Evolutionary conservation across 805 yeast species (phyloP).

Genomic region (Metschnikowia cubensis): DNA sequence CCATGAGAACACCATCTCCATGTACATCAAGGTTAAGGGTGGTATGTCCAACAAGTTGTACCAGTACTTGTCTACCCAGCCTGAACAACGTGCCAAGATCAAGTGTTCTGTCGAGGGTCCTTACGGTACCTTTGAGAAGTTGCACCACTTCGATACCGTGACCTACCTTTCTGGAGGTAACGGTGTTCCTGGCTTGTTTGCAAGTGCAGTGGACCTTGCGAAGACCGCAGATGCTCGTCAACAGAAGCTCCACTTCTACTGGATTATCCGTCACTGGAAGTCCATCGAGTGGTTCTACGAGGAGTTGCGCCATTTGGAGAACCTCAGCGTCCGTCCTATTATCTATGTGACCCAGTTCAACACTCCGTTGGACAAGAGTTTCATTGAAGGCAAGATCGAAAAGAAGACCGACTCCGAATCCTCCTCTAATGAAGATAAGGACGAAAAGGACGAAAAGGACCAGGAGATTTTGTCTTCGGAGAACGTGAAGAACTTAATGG

Average conservation of each 20-base stretch:
- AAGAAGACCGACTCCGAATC: neutral
- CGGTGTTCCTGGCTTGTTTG: slow-evolving; percentile 56
- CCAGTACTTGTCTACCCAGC: slow-evolving; percentile 23
- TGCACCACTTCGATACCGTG: slow-evolving; percentile 44
- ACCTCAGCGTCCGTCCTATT: slow-evolving; percentile 32
- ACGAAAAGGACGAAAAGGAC: slow-evolving; percentile 6
- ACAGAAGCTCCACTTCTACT: slow-evolving; percentile 26
- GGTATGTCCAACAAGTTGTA: slow-evolving; percentile 51
- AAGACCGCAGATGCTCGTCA: slow-evolving; percentile 5
- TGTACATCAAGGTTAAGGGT: slow-evolving; percentile 50
- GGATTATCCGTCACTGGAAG: slow-evolving; percentile 39
- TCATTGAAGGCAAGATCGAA: slow-evolving; percentile 11
- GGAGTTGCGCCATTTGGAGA: slow-evolving; percentile 32
- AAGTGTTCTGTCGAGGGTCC: slow-evolving; percentile 58
- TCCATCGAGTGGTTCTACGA: slow-evolving; percentile 38
- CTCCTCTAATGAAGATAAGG: slow-evolving; percentile 8
- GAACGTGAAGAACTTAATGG: slow-evolving; percentile 16
- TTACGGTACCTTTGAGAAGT: slow-evolving; percentile 49
- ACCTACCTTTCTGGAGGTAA: slow-evolving; percentile 61
- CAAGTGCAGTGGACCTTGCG: slow-evolving; percentile 36
- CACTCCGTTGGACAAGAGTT: slow-evolving; percentile 16
- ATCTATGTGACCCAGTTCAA: slow-evolving; percentile 28
- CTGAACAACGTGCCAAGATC: slow-evolving; percentile 31
- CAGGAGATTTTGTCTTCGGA: slow-evolving; percentile 2
- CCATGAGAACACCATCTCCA: slow-evolving; percentile 36